Percentiles rank a stretch among this genome's conserved stretches.
These are phyloP conservation scores for Larix sibirica DNA, from an alignment of 83 land plant genomes.

Conservation along the genomic window DNA sequence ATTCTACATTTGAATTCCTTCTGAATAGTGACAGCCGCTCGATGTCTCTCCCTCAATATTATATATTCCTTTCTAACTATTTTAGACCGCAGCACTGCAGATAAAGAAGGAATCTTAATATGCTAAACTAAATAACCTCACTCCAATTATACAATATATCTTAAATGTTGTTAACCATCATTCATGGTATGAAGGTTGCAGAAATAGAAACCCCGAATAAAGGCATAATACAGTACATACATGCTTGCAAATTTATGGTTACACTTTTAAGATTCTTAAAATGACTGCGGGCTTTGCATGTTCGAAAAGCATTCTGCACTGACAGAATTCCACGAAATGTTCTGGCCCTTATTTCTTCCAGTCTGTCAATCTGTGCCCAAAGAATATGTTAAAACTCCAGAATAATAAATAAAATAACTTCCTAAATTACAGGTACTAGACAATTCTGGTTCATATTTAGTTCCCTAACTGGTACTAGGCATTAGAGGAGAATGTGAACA, in stretches of 20 bases:
- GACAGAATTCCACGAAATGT: constrained; percentile 77
- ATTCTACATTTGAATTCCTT: constrained; percentile 44
- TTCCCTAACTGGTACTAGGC: too few relatives aligned
- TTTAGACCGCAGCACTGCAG: constrained; percentile 73
- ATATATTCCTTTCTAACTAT: constrained; percentile 54
- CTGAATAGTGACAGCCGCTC: constrained; percentile 78
- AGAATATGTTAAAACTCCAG: neutral
- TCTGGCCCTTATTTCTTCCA: constrained; percentile 80
- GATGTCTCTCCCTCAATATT: constrained; percentile 41
- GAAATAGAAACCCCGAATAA: neutral
- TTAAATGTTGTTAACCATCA: neutral
- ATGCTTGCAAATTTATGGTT: constrained; percentile 70
- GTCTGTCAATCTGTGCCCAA: constrained; percentile 66
- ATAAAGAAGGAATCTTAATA: neutral
- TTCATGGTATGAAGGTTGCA: neutral
- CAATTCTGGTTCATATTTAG: too few relatives aligned
- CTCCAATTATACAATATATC: neutral
- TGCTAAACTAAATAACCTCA: neutral
- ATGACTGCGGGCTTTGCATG: constrained; percentile 59
- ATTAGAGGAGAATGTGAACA: neutral
- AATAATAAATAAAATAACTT: neutral
- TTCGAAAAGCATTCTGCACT: constrained; percentile 82
- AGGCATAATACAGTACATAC: constrained; percentile 37
- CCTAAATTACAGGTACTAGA: neutral
- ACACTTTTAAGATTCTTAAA: constrained; percentile 50